Evolutionary conservation across 2,329 filamentous ascomycete species (phyloP).

Genomic region (Aureobasidium melanogenum): DNA sequence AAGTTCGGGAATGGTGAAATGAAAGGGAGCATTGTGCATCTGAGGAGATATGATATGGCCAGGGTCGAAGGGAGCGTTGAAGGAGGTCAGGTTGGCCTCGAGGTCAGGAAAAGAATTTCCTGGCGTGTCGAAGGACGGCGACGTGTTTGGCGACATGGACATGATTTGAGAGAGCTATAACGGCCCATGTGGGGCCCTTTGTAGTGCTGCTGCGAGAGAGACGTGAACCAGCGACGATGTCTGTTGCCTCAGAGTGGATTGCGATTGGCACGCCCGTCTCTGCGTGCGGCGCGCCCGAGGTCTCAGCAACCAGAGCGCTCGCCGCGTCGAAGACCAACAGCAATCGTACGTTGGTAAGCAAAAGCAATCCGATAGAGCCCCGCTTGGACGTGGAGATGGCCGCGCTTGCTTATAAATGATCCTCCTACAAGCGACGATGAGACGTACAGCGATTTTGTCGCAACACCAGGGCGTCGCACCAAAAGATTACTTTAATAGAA

Average conservation of each 20-base stretch:
- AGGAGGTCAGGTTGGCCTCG: background rate
- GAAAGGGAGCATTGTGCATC: constrained; percentile 5
- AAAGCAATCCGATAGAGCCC: background rate
- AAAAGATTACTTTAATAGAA: background rate
- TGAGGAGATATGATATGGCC: background rate
- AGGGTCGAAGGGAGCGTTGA: constrained; percentile 1
- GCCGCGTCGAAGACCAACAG: background rate
- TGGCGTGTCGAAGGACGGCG: constrained; percentile 3
- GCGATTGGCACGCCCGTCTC: background rate
- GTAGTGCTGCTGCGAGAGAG: background rate
- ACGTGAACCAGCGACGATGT: background rate
- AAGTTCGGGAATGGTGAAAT: constrained; percentile 14
- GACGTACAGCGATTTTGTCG: background rate
- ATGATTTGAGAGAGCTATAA: constrained; percentile 10
- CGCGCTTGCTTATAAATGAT: constrained; percentile 3
- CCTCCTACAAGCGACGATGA: background rate
- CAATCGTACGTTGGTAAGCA: constrained; percentile 3
- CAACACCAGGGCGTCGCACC: background rate
- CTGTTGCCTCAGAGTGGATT: background rate
- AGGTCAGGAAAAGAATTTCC: constrained; percentile 5
- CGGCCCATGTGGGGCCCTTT: constrained; percentile 12
- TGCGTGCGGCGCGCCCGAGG: background rate
- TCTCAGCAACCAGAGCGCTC: background rate
- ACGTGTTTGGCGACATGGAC: constrained; percentile 7
- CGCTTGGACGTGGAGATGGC: background rate